Percentiles rank a stretch among this genome's conserved stretches.
Conservation (phyloP, 768 basidiomycete genomes). For the Lactarius psammicola region DNA sequence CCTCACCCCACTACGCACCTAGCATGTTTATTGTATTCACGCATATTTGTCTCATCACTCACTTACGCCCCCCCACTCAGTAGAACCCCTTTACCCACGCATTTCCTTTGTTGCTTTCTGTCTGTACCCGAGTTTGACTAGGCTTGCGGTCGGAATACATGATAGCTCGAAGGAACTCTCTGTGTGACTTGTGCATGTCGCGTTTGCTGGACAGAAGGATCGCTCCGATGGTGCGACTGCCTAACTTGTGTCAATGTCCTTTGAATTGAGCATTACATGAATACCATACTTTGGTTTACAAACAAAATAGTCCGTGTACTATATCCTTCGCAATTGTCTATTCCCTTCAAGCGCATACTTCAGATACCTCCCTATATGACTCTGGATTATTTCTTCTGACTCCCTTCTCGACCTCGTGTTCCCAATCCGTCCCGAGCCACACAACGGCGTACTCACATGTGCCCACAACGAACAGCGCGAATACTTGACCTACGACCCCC, state of each 20-base stretch:
- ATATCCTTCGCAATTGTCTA: neutral
- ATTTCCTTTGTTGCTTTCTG: neutral
- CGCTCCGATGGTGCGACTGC: too few species aligned
- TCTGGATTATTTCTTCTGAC: constrained; percentile 36
- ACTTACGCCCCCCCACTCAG: constrained; percentile 28
- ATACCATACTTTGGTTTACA: neutral
- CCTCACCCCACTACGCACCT: constrained; percentile 23
- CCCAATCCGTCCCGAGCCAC: constrained; percentile 51
- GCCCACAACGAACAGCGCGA: constrained; percentile 71
- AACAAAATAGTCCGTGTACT: neutral
- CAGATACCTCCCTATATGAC: constrained; percentile 10
- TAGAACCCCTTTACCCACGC: constrained; percentile 10
- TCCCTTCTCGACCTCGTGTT: constrained; percentile 44
- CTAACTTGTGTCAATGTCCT: too few species aligned
- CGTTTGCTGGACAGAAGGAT: too few species aligned
- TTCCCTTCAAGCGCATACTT: constrained; percentile 5
- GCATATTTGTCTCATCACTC: constrained; percentile 12
- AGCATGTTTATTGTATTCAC: constrained; percentile 26
- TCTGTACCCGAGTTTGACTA: constrained; percentile 3
- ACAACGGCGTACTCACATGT: constrained; percentile 64
- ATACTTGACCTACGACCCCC: constrained; percentile 56
- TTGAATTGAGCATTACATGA: neutral
- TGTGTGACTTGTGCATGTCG: neutral
- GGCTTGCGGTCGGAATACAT: constrained; percentile 14
- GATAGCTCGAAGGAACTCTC: neutral